Percentiles rank a stretch among this genome's conserved stretches.
phyloP scores from a whole-genome alignment of 1,139 yeast species.

The Yamadazyma kanchanaburiensis region DNA sequence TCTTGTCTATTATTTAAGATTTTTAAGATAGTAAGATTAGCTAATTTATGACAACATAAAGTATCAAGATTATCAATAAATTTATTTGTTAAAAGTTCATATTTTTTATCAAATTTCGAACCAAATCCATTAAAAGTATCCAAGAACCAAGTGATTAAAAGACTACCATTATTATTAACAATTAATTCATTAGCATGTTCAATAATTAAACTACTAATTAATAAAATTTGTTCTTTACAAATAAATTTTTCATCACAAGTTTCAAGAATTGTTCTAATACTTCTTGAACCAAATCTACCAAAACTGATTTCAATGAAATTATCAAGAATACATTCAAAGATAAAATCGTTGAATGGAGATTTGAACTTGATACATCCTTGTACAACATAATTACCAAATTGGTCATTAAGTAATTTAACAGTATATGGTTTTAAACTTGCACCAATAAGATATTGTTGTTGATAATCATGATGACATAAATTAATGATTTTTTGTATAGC shows the following conservation, averaged over 20 bases:
- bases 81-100: constrained; percentile 40
- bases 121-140: constrained; percentile 76
- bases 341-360: constrained; percentile 82
- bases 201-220: constrained; percentile 74
- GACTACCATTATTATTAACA: constrained; percentile 81
- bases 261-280: constrained; percentile 89
- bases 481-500: constrained; percentile 95
- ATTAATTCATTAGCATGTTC: constrained; percentile 78
- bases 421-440: constrained; percentile 76
- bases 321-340: constrained; percentile 78
- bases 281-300: constrained; percentile 93
- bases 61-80: constrained; percentile 60
- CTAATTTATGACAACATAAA: constrained; percentile 81
- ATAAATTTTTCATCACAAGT: constrained; percentile 50
- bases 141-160: constrained; percentile 88
- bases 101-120: constrained; percentile 35
- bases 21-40: constrained; percentile 79
- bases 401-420: constrained; percentile 86
- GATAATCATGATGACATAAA: constrained; percentile 49
- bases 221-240: constrained; percentile 63
- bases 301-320: constrained; percentile 80
- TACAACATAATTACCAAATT: constrained; percentile 93
- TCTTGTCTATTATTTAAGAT: constrained; percentile 71
- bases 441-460: constrained; percentile 70
- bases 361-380: constrained; percentile 93